Percentiles rank a stretch among this genome's conserved stretches.
phyloP scores from a whole-genome alignment of 345 rosid genomes.

The Gossypium australe region DNA sequence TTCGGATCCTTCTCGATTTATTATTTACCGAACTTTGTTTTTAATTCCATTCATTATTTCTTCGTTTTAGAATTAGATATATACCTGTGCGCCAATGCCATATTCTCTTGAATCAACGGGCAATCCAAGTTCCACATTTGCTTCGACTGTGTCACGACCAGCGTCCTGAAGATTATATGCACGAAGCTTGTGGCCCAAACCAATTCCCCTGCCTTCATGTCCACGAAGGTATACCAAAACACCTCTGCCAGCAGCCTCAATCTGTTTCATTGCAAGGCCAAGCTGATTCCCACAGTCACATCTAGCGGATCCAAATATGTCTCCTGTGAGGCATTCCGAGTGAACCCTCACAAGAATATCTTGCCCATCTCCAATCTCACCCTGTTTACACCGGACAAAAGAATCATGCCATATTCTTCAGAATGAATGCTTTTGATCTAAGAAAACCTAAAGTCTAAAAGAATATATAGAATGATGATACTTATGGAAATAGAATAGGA shows the following conservation, averaged over 20 bases:
- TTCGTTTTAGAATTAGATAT: not conserved
- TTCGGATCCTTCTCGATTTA: too few relatives aligned
- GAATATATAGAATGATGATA: not conserved
- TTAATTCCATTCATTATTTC: not conserved
- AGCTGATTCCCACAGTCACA: constrained; percentile 80
- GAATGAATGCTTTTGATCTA: not conserved
- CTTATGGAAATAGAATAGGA: not conserved
- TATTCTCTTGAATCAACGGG: constrained; percentile 95
- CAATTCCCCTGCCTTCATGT: constrained; percentile 91
- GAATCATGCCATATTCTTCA: not conserved
- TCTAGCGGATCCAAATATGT: constrained; percentile 75
- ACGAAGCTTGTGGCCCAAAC: constrained; percentile 85
- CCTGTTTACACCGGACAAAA: constrained; percentile 31
- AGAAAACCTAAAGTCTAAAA: not conserved
- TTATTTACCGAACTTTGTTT: too few relatives aligned
- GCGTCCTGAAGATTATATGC: constrained; percentile 86
- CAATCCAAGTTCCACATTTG: constrained; percentile 83
- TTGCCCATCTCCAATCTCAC: constrained; percentile 73
- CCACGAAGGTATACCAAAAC: constrained; percentile 76
- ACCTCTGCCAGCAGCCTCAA: constrained; percentile 66
- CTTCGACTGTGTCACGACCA: constrained; percentile 86
- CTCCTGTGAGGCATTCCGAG: constrained; percentile 78
- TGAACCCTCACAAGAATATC: constrained; percentile 80
- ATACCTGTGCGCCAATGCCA: constrained; percentile 96
- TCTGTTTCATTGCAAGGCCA: constrained; percentile 77